Base-by-base conservation (phyloP, 805 yeast genomes). In the Kluyveromyces siamensis region DNA sequence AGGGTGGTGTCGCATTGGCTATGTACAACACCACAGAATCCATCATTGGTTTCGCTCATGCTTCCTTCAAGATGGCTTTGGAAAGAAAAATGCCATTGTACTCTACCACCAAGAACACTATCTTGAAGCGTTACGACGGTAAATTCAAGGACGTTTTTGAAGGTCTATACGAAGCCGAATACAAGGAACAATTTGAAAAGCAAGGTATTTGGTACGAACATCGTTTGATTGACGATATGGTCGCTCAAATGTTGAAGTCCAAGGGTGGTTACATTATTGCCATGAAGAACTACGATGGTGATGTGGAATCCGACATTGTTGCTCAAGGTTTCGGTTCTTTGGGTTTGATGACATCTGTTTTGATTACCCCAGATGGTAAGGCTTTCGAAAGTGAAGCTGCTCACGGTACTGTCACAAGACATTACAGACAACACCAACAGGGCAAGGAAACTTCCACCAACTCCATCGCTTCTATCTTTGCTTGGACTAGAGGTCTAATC, bases 361-460 rank as follows among this genome's bases (percentile, higher is more conserved):
- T 91, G 58, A 80, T 89, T 63, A 82, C 97, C n/a, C 95, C 97
- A 45, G 97, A 91, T 69, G 97, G 97, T 25, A 87, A 86, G 73
- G 83, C 96, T 13, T 90, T 87, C 67, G 97, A 91, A 74, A 74
- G 89, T 48, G 98, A 91, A 75, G 98, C 98, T 51, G 98, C 98
- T n/a, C 98, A 91, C 68, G 98, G 98, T 49, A 91, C 98, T 13
- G 98, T 91, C 59, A 91, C 97, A 43, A 86, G 98, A 73, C 98
- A 91, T 69, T 91, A 77, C 74, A 85, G 97, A 74, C 93, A 84
- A 71, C 88, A 87, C 71, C 97, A 91, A 73, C 87, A 85, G 71
- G 98, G 98, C 56, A 87, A 89, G 68, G 97, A 90, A 72, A 91
- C 98, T 17, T 87, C 96, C 7, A 91, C 98, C 50, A 91, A 91